These are phyloP conservation scores for Protomyces arabidopsidicola DNA, from an alignment of 1,139 yeast genomes.

Conservation along the genomic window DNA sequence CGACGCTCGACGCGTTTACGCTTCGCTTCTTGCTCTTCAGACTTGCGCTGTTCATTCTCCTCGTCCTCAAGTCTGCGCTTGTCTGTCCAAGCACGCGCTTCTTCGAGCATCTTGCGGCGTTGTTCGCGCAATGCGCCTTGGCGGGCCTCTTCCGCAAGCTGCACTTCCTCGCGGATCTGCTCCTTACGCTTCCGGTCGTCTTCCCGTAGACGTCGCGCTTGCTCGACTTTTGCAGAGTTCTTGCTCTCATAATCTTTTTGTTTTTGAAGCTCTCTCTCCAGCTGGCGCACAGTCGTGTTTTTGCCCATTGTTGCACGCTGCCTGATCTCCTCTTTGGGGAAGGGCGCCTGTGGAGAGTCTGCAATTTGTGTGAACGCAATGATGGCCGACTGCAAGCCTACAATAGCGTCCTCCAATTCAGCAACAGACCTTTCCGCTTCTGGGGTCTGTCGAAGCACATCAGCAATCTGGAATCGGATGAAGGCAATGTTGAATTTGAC, in stretches of 20 bases:
- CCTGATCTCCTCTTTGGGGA: constrained; percentile 70
- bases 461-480: constrained; percentile 82
- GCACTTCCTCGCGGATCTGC: not conserved
- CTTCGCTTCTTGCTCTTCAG: constrained; percentile 21
- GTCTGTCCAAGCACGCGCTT: constrained; percentile 25
- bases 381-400: constrained; percentile 62
- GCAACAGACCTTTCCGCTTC: constrained; percentile 56
- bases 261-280: constrained; percentile 65
- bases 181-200: constrained; percentile 22
- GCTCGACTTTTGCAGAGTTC: constrained; percentile 35
- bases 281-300: constrained; percentile 65
- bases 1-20: not conserved
- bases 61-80: constrained; percentile 25
- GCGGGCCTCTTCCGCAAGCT: constrained; percentile 13
- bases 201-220: constrained; percentile 22
- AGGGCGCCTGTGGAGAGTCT: constrained; percentile 60
- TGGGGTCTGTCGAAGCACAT: constrained; percentile 62
- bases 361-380: constrained; percentile 57
- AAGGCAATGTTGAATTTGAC: constrained; percentile 76
- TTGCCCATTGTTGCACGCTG: constrained; percentile 82
- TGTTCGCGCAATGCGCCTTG: constrained; percentile 17
- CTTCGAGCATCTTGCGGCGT: constrained; percentile 23
- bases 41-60: constrained; percentile 6
- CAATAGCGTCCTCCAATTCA: constrained; percentile 57
- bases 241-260: constrained; percentile 59